phyloP scores from a whole-genome alignment of 345 rosid species.

The Trapa bicornis region DNA sequence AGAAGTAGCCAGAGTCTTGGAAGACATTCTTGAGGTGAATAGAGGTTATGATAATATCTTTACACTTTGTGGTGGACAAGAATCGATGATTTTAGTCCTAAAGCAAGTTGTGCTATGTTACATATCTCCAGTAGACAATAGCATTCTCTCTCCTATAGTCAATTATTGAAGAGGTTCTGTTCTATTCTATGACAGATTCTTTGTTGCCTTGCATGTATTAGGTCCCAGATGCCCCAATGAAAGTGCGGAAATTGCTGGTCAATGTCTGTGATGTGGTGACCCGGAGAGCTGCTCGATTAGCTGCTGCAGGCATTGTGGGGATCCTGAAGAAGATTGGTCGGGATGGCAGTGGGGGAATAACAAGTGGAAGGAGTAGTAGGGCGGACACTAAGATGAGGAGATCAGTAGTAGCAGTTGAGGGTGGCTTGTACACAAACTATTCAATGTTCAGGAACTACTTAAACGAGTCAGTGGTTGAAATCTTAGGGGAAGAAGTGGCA shows the following conservation, averaged over 20 bases:
- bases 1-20: slow-evolving; percentile 51
- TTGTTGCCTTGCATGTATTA: slow-evolving; percentile 10
- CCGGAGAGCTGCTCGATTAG: slow-evolving; percentile 79
- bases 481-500: slow-evolving; percentile 66
- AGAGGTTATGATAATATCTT: not conserved
- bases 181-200: too few species aligned
- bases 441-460: slow-evolving; percentile 64
- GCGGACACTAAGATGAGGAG: slow-evolving; percentile 48
- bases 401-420: slow-evolving; percentile 84
- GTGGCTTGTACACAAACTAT: slow-evolving; percentile 61
- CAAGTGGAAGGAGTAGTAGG: slow-evolving; percentile 57
- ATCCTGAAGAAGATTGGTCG: slow-evolving; percentile 87
- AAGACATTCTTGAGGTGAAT: slow-evolving; percentile 51
- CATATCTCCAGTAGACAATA: too few species aligned
- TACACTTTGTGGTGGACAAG: not conserved
- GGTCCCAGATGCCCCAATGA: slow-evolving; percentile 63
- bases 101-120: not conserved
- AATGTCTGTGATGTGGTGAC: slow-evolving; percentile 85
- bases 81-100: not conserved
- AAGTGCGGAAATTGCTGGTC: slow-evolving; percentile 59
- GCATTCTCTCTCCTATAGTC: not conserved
- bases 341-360: slow-evolving; percentile 67
- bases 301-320: slow-evolving; percentile 89
- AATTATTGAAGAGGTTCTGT: not conserved
- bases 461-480: slow-evolving; percentile 66